Percentiles rank a stretch among this genome's conserved stretches.
These are phyloP conservation scores for Neoboletus subvelutipes DNA, from an alignment of 768 basidiomycete species.

Conservation along the genomic window DNA sequence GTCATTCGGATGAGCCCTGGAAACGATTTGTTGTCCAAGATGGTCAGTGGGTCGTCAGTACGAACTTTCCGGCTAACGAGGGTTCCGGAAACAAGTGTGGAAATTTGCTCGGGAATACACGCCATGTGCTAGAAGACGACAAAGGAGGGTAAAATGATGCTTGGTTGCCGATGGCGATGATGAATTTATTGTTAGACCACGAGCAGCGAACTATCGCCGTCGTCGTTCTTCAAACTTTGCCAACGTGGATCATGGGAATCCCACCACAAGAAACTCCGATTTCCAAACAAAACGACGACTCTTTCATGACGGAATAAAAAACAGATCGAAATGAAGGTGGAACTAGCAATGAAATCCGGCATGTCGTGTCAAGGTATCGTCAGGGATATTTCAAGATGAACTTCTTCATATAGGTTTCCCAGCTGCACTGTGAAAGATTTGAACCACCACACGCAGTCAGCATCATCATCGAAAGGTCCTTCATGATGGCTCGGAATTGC, in stretches of 20 bases:
- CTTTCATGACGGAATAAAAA: conserved; percentile 5
- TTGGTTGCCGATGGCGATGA: conserved; percentile 4
- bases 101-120: neutral
- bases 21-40: neutral
- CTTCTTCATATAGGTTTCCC: conserved; percentile 58
- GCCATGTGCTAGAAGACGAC: neutral
- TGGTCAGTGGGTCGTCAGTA: neutral
- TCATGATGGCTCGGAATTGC: conserved; percentile 36
- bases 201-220: conserved; percentile 12
- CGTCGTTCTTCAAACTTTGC: neutral
- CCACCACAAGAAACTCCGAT: neutral
- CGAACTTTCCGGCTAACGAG: neutral
- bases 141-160: neutral
- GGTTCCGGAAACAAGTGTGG: neutral
- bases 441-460: conserved; percentile 46
- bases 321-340: conserved; percentile 3
- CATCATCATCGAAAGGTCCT: conserved; percentile 31
- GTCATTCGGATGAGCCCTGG: neutral
- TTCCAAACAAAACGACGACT: conserved; percentile 22
- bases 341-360: neutral
- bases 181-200: neutral
- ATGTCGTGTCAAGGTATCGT: conserved; percentile 13
- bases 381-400: conserved; percentile 67
- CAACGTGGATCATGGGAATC: conserved; percentile 2
- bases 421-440: conserved; percentile 51